phyloP scores from a whole-genome alignment of 2,329 filamentous ascomycete species.

The Xylariaceae sp. region DNA sequence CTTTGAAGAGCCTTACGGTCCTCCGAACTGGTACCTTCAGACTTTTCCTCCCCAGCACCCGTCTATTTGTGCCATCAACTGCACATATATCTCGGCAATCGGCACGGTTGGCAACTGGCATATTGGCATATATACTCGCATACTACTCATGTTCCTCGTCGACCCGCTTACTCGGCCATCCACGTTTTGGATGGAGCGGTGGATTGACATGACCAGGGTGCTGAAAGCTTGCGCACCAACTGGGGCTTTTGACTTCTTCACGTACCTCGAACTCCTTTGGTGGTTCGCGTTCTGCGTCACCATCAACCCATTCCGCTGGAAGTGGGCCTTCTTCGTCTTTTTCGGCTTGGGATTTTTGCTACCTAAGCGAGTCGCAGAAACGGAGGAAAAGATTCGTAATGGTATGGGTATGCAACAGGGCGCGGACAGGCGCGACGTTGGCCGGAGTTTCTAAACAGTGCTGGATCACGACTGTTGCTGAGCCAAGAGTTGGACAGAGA shows the following conservation, averaged over 20 bases:
- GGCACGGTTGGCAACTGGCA: constrained; percentile 87
- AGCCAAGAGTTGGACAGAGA: no score
- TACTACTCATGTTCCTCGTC: constrained; percentile 84
- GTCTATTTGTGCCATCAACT: constrained; percentile 79
- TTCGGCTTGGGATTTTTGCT: constrained; percentile 73
- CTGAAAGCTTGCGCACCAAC: constrained; percentile 75
- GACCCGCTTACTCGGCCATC: constrained; percentile 78
- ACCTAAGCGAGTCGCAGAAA: constrained; percentile 69
- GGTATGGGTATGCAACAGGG: constrained; percentile 51
- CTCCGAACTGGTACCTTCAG: constrained; percentile 89
- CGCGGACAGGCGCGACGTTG: constrained; percentile 40
- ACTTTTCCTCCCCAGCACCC: constrained; percentile 80
- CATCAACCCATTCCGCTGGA: constrained; percentile 88
- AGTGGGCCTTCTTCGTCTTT: constrained; percentile 86
- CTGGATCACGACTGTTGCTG: neutral
- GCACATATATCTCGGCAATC: constrained; percentile 80
- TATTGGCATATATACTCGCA: constrained; percentile 87
- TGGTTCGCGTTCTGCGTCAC: constrained; percentile 83
- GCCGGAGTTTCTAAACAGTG: constrained; percentile 42
- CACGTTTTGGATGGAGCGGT: constrained; percentile 78
- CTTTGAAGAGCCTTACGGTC: constrained; percentile 75
- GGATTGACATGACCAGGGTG: constrained; percentile 82
- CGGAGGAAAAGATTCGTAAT: constrained; percentile 68
- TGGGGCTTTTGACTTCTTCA: constrained; percentile 87
- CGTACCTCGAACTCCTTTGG: constrained; percentile 82